Evolutionary conservation across 2,329 filamentous ascomycete genomes (phyloP).

Genomic region (Aspergillus sp.): DNA sequence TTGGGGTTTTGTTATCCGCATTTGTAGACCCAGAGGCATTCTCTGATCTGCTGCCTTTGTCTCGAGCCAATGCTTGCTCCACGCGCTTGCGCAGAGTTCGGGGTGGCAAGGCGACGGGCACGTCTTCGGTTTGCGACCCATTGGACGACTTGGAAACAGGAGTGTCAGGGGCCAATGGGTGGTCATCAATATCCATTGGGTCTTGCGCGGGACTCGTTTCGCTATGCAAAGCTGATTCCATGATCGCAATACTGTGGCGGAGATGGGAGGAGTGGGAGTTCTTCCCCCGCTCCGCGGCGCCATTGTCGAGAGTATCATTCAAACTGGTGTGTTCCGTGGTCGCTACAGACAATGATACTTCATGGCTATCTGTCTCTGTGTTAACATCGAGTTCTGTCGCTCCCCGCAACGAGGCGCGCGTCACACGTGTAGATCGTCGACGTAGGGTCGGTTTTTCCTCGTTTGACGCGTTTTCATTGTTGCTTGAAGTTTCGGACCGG

Average conservation of each 20-base stretch:
- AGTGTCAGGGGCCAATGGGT: conserved; percentile 32
- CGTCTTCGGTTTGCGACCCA: conserved; percentile 24
- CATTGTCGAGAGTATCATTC: conserved; percentile 42
- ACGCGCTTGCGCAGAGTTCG: conserved; percentile 33
- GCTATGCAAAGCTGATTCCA: conserved; percentile 35
- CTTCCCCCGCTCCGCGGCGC: conserved; percentile 32
- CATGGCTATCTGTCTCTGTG: conserved; percentile 23
- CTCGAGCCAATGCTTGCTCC: conserved; percentile 28
- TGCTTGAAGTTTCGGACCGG: conserved; percentile 45
- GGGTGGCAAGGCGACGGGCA: conserved; percentile 26
- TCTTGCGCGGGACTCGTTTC: conserved; percentile 23
- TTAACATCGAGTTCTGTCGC: conserved; percentile 28
- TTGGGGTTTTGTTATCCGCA: conserved; percentile 26
- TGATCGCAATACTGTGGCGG: conserved; percentile 42
- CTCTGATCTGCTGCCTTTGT: conserved; percentile 24
- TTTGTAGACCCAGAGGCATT: conserved; percentile 24
- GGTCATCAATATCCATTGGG: conserved; percentile 22
- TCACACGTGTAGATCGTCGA: conserved; percentile 39
- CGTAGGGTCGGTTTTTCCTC: conserved; percentile 34
- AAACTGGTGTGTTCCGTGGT: conserved; percentile 28
- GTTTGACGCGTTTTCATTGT: conserved; percentile 35
- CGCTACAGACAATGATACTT: conserved; percentile 20
- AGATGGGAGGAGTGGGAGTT: conserved; percentile 36
- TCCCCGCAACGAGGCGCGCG: conserved; percentile 39
- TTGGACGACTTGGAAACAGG: conserved; percentile 37